phyloP scores from a whole-genome alignment of 2,329 filamentous ascomycete genomes.

The Nannizziopsis barbatae region DNA sequence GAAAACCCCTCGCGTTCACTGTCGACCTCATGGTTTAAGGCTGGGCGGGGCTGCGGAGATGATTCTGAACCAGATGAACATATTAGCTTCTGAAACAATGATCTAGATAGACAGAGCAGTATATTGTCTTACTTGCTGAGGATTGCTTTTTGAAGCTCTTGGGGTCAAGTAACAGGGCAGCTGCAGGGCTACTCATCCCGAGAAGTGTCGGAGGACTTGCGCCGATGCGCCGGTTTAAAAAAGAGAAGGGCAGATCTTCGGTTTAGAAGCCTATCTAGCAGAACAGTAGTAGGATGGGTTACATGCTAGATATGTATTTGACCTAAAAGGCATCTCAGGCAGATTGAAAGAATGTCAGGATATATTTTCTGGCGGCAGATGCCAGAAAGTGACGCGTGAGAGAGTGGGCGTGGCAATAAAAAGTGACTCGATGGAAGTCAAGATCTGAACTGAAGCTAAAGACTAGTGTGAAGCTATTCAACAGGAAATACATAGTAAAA shows the following conservation, averaged over 20 bases:
- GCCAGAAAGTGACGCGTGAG: neutral
- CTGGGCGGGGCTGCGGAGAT: neutral
- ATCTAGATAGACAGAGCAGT: neutral
- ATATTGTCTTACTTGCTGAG: constrained; percentile 11
- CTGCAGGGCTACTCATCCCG: constrained; percentile 23
- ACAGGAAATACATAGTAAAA: too few relatives aligned
- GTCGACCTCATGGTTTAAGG: constrained; percentile 1
- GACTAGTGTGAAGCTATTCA: too few relatives aligned
- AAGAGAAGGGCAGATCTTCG: too few relatives aligned
- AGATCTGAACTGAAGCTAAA: too few relatives aligned
- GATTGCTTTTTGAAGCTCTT: constrained; percentile 30
- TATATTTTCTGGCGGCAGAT: too few relatives aligned
- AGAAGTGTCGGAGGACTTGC: neutral
- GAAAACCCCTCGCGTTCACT: neutral
- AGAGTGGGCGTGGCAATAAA: neutral
- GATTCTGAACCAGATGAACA: neutral
- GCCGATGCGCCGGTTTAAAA: too few relatives aligned
- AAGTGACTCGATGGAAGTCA: too few relatives aligned
- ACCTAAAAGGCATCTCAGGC: too few relatives aligned
- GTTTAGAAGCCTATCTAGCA: too few relatives aligned
- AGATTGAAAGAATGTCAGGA: too few relatives aligned
- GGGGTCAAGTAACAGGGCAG: constrained; percentile 36
- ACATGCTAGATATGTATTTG: too few relatives aligned
- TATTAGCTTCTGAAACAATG: neutral
- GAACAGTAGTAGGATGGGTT: too few relatives aligned